These are phyloP conservation scores for Didymella segeticola DNA, from an alignment of 2,329 filamentous ascomycete genomes.

Conservation along the genomic window DNA sequence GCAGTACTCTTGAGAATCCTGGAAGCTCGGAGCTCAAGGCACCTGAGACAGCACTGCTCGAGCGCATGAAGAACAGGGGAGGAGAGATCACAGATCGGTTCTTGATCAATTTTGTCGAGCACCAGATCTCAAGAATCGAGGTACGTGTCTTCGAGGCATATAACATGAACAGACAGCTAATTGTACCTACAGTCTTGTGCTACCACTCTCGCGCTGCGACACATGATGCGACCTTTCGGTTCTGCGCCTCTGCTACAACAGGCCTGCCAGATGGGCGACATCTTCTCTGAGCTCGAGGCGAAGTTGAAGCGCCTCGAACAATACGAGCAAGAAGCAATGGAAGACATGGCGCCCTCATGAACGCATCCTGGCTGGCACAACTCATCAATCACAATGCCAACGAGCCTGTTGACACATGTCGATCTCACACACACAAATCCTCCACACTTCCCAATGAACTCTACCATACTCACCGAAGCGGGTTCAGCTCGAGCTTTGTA, in stretches of 20 bases:
- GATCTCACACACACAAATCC: neutral
- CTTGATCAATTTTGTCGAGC: slow-evolving; percentile 87
- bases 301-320: slow-evolving; percentile 69
- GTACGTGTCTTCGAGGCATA: slow-evolving; percentile 59
- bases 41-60: slow-evolving; percentile 83
- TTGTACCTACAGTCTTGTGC: slow-evolving; percentile 71
- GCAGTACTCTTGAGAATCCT: slow-evolving; percentile 80
- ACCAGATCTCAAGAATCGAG: slow-evolving; percentile 95
- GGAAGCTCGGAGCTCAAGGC: slow-evolving; percentile 70
- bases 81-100: slow-evolving; percentile 90
- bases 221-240: slow-evolving; percentile 77
- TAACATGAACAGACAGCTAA: slow-evolving; percentile 24
- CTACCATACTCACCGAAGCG: neutral
- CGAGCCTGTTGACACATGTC: neutral
- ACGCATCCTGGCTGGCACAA: too few relatives aligned
- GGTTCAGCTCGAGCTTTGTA: slow-evolving; percentile 1
- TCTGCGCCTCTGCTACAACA: slow-evolving; percentile 70
- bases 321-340: slow-evolving; percentile 39
- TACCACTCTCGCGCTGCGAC: slow-evolving; percentile 78
- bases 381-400: neutral
- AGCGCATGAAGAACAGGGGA: slow-evolving; percentile 73
- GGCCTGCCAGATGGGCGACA: slow-evolving; percentile 76
- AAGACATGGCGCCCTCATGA: slow-evolving; percentile 37
- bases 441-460: neutral
- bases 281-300: slow-evolving; percentile 67